Conservation (phyloP, 331 rosid species). For the Saraca asoca region DNA sequence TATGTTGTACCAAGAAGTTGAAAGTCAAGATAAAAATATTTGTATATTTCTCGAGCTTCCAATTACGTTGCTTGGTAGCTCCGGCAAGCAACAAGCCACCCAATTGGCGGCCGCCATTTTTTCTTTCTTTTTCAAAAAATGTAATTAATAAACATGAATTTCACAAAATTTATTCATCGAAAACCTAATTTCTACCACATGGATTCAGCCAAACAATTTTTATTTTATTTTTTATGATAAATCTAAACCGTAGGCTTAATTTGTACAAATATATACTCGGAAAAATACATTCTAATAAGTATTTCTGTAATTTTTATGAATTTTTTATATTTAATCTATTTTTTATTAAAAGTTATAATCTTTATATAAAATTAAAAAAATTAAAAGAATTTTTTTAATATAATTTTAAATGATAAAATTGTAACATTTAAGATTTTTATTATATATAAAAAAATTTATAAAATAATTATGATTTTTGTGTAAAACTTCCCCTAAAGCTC, state of each 20-base stretch:
- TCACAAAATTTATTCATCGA: constrained; percentile 36
- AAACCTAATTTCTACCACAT: constrained; percentile 38
- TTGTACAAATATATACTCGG: too few species aligned
- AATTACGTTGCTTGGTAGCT: constrained; percentile 58
- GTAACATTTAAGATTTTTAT: background rate
- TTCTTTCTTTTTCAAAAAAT: constrained; percentile 11
- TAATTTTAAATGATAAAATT: too few species aligned
- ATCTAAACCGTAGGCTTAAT: too few species aligned
- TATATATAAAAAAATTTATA: background rate
- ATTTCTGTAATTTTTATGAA: too few species aligned
- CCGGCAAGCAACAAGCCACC: constrained; percentile 73
- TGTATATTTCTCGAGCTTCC: constrained; percentile 58
- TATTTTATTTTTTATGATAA: background rate
- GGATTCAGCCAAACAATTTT: constrained; percentile 33
- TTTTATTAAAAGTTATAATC: too few species aligned
- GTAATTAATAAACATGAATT: constrained; percentile 33
- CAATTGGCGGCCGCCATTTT: constrained; percentile 49
- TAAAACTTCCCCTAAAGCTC: too few species aligned
- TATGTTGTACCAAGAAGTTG: constrained; percentile 18
- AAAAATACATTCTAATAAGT: too few species aligned
- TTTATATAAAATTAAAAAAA: too few species aligned
- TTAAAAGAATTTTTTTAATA: too few species aligned
- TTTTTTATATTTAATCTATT: too few species aligned
- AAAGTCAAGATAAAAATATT: constrained; percentile 60
- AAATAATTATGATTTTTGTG: too few species aligned